Evolutionary conservation across 495 filamentous ascomycete genomes (phyloP).

Genomic region (Lentithecium fluviatile): DNA sequence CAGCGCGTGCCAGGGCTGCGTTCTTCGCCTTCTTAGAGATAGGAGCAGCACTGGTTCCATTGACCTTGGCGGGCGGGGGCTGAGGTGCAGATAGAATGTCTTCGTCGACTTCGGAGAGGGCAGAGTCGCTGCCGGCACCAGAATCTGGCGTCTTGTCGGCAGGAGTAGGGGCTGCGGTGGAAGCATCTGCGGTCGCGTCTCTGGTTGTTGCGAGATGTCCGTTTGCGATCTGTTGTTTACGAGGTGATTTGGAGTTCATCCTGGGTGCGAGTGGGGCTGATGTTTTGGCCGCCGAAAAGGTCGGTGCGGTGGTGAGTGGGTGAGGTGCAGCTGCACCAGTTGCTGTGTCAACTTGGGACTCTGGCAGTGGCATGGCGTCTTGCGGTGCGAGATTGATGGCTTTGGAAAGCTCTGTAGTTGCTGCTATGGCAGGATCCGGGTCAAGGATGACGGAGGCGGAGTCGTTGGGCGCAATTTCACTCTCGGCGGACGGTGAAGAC

Average conservation of each 20-base stretch:
- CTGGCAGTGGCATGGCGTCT: neutral
- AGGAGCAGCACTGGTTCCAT: constrained; percentile 14
- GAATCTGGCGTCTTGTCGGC: constrained; percentile 8
- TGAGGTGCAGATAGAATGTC: constrained; percentile 28
- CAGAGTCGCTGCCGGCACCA: constrained; percentile 22
- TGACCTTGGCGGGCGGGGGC: constrained; percentile 10
- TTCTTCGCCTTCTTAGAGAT: constrained; percentile 11
- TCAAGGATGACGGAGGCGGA: too few species aligned
- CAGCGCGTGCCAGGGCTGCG: constrained; percentile 23
- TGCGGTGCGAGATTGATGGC: too few species aligned
- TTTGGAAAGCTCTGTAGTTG: too few species aligned
- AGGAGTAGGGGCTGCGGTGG: constrained; percentile 3
- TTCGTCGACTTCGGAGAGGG: constrained; percentile 36
- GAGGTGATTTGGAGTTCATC: constrained; percentile 13
- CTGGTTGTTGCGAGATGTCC: neutral
- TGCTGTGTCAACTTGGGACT: neutral
- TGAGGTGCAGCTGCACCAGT: neutral
- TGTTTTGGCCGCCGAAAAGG: neutral
- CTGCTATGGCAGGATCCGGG: too few species aligned
- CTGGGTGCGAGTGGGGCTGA: constrained; percentile 5
- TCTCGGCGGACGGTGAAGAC: too few species aligned
- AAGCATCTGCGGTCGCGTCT: constrained; percentile 1
- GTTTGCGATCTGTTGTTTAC: neutral
- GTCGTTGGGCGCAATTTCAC: too few species aligned
- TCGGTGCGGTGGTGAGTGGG: constrained; percentile 5